Base-by-base conservation (phyloP, 768 basidiomycete species). In the Tulasnella sp. region DNA sequence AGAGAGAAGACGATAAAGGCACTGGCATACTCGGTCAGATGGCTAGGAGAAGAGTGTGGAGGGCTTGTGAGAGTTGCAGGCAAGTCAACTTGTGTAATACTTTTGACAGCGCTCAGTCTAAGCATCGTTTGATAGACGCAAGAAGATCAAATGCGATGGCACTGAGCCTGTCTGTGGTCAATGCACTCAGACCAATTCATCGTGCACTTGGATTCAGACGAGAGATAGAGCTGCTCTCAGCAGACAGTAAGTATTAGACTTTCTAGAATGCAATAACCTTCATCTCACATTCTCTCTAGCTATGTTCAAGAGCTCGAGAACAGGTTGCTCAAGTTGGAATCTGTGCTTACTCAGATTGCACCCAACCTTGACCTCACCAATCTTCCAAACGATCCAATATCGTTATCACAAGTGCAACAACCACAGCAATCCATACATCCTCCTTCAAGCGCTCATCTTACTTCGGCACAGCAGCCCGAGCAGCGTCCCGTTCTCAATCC, bases 61-160 rank as follows among this genome's bases (percentile, higher is more conserved):
- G 87, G 50, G 86, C 86, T 64, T 90, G 86, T 67, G 87, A 89
- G 70, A 79, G 79, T 60, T 90, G 87, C 71, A 78, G 86, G 86
- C 81, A 56, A 41, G 76, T 70, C 53, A 33, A 34, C 29, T 37
- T n/a, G n/a, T n/a, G n/a, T 28, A 50, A 45, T 20, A 34, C 28
- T 25, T 42, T 44, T 29, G 31, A 39, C 47, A 10, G 37, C 28
- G 16, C 15, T 42, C 16, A 29, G 56, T 57, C 49, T 58, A 59
- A 32, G 53, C 58, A 43, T 31, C 47, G 61, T 34, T 52, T 37
- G 45, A 29, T 64, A 87, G 87, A 56, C 79, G 85, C 58, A 89
- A 89, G 76, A 90, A 90, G 73, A 88, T 90, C 63, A 90, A 90
- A 64, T 90, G 87, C 66, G 87, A 90, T 68, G 87, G 87, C 57